Evolutionary conservation across 352 stramenopile genomes (phyloP), one percentile per base, ranked within the genome.

Genomic region (Halophytophthora batemanensis): DNA sequence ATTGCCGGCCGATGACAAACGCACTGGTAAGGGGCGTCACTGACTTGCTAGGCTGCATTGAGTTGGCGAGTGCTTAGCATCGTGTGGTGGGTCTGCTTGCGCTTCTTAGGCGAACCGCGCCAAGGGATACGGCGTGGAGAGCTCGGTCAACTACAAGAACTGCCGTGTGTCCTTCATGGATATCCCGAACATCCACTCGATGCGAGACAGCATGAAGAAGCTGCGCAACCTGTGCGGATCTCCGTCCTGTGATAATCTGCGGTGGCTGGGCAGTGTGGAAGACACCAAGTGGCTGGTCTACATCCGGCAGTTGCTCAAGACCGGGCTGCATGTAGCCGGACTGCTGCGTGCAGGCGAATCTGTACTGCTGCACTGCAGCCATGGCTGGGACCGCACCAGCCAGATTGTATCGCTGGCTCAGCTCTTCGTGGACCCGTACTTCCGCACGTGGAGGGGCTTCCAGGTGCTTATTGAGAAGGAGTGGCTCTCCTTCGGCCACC

Each of bases 151-250:
- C 69, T 99, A 99, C 75, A 87, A 92, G 41, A 93, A 93, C 45
- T 88, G 81, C 31, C 91, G 82, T 0, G 71, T 99, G n/a, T 88
- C 89, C 23, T 99, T 99, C 78, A 98, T 98, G 84, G 97, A 98
- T 53, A 98, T 99, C 61, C 90, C 87, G 12, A 99, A 99, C 64
- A 99, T 99, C 53, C 96, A 99, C 68, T 93, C 89, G 13, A 98
- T 99, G 74, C 90, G 97, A 33, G 93, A 98, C 65, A 86, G 76
- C 29, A 81, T 91, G 64, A 90, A 87, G 65, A 90, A 80, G 40
- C 53, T 92, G 15, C 77, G 80, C 2, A 61, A 68, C 4, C 61
- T 93, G 2, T 86, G 90, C 48, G 72, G 86, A 1, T 96, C 77
- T n/a, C 67, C 73, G 2, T 84, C 76, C 19, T 93, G 88, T 49